These are phyloP conservation scores for Bruguiera sexangula DNA, from an alignment of 345 rosid species.

Conservation along the genomic window DNA sequence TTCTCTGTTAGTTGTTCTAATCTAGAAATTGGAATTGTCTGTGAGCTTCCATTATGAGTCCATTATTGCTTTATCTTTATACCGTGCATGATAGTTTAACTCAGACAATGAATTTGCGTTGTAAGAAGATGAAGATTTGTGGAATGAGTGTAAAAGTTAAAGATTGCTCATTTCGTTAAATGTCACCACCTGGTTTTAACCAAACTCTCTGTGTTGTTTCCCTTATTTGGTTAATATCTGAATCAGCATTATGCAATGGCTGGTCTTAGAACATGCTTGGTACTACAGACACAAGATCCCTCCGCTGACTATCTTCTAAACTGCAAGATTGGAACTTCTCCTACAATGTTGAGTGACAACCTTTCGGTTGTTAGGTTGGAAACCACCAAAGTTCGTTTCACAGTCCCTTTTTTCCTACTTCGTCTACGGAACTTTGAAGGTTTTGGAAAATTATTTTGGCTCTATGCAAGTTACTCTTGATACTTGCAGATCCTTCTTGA, in stretches of 20 bases:
- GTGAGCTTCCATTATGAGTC: no score
- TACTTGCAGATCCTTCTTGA: slow-evolving; percentile 73
- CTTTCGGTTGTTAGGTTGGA: slow-evolving; percentile 72
- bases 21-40: no score
- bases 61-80: no score
- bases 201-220: background rate
- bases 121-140: no score
- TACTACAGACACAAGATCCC: slow-evolving; percentile 75
- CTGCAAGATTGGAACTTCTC: slow-evolving; percentile 67
- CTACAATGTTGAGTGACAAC: slow-evolving; percentile 47
- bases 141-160: no score
- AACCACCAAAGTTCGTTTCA: slow-evolving; percentile 58
- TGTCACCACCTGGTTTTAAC: background rate
- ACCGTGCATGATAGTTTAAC: no score
- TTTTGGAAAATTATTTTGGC: slow-evolving; percentile 3
- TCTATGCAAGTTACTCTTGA: slow-evolving; percentile 8
- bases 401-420: slow-evolving; percentile 6
- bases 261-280: slow-evolving; percentile 73
- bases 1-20: no score
- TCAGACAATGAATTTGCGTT: no score
- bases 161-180: background rate
- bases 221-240: background rate
- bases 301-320: slow-evolving; percentile 70
- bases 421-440: background rate
- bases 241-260: slow-evolving; percentile 72